These are phyloP conservation scores for Tubosaeta brunneosetosa DNA, from an alignment of 768 basidiomycete species.

Conservation along the genomic window DNA sequence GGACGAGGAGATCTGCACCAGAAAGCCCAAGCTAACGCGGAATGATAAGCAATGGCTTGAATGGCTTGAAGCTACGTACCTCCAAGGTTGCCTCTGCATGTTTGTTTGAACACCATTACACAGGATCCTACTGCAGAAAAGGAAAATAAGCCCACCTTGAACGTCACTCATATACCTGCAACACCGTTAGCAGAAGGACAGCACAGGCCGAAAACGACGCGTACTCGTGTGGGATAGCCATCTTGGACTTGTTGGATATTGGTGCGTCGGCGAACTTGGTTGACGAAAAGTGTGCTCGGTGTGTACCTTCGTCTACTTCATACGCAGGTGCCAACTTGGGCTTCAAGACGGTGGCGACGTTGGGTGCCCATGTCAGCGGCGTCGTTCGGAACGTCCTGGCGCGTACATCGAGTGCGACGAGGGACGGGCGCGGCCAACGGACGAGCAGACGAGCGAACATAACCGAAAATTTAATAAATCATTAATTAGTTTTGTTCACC, in stretches of 20 bases:
- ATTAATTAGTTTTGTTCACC: background rate
- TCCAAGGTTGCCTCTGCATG: constrained; percentile 38
- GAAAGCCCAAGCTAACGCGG: constrained; percentile 33
- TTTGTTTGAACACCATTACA: background rate
- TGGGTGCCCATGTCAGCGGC: constrained; percentile 6
- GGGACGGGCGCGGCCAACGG: constrained; percentile 17
- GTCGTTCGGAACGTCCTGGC: constrained; percentile 13
- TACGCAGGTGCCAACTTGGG: constrained; percentile 3
- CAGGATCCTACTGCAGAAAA: background rate
- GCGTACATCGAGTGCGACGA: constrained; percentile 9
- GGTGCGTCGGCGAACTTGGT: constrained; percentile 26
- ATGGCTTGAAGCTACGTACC: constrained; percentile 14
- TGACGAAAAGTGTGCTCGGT: constrained; percentile 26
- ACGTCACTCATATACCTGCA: constrained; percentile 45
- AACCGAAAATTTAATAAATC: background rate
- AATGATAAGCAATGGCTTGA: constrained; percentile 1
- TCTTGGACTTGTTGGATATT: constrained; percentile 40
- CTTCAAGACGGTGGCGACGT: constrained; percentile 8
- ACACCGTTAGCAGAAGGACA: constrained; percentile 18
- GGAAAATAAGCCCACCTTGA: constrained; percentile 33
- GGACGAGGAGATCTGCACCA: constrained; percentile 44
- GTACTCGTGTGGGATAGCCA: constrained; percentile 41
- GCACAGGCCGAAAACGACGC: constrained; percentile 11
- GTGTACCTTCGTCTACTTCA: constrained; percentile 16
- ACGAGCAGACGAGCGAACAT: constrained; percentile 26